Evolutionary conservation across 495 filamentous ascomycete genomes (phyloP).

Genomic region (Emericellopsis terricola): DNA sequence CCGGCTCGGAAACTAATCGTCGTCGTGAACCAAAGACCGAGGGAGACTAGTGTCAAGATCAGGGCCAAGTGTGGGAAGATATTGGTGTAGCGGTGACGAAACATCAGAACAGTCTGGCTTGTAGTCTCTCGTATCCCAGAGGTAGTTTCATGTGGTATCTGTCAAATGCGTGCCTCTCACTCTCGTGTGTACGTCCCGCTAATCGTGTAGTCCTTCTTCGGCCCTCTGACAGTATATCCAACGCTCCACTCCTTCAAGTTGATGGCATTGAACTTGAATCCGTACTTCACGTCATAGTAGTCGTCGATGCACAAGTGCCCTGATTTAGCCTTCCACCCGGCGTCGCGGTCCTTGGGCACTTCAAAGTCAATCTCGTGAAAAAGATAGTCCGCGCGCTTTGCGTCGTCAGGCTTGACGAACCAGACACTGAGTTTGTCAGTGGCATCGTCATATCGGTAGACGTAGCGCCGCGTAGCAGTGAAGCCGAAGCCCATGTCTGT

Average conservation of each 20-base stretch:
- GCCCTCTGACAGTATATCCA: slow-evolving; percentile 43
- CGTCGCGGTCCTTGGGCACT: slow-evolving; percentile 5
- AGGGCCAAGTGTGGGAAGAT: too few relatives aligned
- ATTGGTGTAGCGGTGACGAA: too few relatives aligned
- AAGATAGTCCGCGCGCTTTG: slow-evolving; percentile 39
- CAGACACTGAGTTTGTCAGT: slow-evolving; percentile 42
- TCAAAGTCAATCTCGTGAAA: slow-evolving; percentile 40
- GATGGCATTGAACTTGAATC: slow-evolving; percentile 37
- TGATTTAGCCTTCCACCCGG: slow-evolving; percentile 36
- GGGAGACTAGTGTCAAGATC: too few relatives aligned
- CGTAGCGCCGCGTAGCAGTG: slow-evolving; percentile 29
- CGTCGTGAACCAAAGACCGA: too few relatives aligned
- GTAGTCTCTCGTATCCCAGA: too few relatives aligned
- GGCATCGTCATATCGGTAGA: slow-evolving; percentile 38
- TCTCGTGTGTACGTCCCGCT: slow-evolving; percentile 26
- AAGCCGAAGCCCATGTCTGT: slow-evolving; percentile 27
- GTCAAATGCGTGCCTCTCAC: too few relatives aligned
- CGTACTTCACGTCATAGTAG: slow-evolving; percentile 42
- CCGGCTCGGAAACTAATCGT: too few relatives aligned
- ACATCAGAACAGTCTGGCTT: too few relatives aligned
- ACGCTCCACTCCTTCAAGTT: slow-evolving; percentile 34
- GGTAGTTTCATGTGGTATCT: too few relatives aligned
- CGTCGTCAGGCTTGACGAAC: slow-evolving; percentile 43
- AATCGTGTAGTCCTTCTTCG: slow-evolving; percentile 49
- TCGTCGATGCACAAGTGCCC: slow-evolving; percentile 47